Evolutionary conservation across 129 eudicot species (phyloP).

Genomic region (Artemisia annua): DNA sequence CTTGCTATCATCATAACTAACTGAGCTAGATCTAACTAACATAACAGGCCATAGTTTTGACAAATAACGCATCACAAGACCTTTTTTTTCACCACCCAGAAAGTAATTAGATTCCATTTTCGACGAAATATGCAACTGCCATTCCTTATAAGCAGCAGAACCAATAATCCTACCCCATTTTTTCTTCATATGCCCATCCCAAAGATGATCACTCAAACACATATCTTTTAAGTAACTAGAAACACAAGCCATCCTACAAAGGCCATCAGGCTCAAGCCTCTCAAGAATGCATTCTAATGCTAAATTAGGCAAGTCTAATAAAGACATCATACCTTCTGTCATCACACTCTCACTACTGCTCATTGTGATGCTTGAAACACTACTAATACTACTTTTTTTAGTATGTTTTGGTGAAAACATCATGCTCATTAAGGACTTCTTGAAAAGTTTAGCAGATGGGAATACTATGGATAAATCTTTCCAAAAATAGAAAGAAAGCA

Average conservation of each 20-base stretch:
- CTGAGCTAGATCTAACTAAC: conserved; percentile 38
- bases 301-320: conserved; percentile 78
- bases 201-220: conserved; percentile 71
- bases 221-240: conserved; percentile 52
- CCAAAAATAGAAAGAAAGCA: conserved; percentile 57
- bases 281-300: conserved; percentile 83
- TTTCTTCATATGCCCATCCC: conserved; percentile 69
- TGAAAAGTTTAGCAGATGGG: conserved; percentile 36
- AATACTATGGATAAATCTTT: conserved; percentile 46
- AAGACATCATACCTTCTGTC: conserved; percentile 36
- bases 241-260: conserved; percentile 72
- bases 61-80: conserved; percentile 42
- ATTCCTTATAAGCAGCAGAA: conserved; percentile 57
- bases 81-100: conserved; percentile 36
- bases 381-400: conserved; percentile 15
- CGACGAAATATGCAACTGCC: conserved; percentile 65
- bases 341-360: conserved; percentile 32
- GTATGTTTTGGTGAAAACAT: conserved; percentile 36
- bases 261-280: conserved; percentile 74
- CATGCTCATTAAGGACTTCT: conserved; percentile 21
- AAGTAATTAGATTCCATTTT: conserved; percentile 43
- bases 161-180: conserved; percentile 79
- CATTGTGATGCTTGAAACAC: conserved; percentile 4
- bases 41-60: conserved; percentile 54
- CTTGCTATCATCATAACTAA: conserved; percentile 17